phyloP scores from a whole-genome alignment of 495 filamentous ascomycete genomes.

The Aspergillus taichungensis region DNA sequence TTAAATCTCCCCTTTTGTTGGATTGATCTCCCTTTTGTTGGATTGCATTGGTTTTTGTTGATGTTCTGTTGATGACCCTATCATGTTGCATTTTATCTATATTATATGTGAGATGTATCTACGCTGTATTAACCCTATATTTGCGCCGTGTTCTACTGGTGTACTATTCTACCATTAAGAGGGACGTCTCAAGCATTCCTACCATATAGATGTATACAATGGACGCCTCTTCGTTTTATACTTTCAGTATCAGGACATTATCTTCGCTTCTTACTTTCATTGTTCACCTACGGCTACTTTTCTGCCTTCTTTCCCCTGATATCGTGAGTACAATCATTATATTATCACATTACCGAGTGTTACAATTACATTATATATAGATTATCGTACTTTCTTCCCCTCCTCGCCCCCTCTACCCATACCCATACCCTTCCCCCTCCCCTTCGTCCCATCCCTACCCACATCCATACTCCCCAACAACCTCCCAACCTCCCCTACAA shows the following conservation, averaged over 20 bases:
- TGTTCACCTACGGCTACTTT: too few relatives aligned
- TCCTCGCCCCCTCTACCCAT: background rate
- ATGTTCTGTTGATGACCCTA: background rate
- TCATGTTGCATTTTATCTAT: background rate
- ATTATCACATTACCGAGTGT: too few relatives aligned
- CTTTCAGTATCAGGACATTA: too few relatives aligned
- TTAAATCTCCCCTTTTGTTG: slow-evolving; percentile 20
- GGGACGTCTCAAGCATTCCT: too few relatives aligned
- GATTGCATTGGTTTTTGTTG: background rate
- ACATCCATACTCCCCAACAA: slow-evolving; percentile 7
- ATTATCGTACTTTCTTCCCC: background rate
- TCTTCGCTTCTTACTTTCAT: too few relatives aligned
- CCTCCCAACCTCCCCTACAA: slow-evolving; percentile 20
- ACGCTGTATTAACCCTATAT: background rate
- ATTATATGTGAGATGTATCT: background rate
- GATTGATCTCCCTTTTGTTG: slow-evolving; percentile 1
- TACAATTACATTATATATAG: too few relatives aligned
- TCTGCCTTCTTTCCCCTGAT: background rate
- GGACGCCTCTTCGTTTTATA: too few relatives aligned
- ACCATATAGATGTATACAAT: too few relatives aligned
- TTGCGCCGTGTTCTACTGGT: background rate
- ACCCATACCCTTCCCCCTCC: slow-evolving; percentile 22
- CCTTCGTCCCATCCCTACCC: slow-evolving; percentile 3
- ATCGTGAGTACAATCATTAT: too few relatives aligned
- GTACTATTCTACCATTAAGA: background rate